Evolutionary conservation across 2,329 filamentous ascomycete species (phyloP), one percentile per base, ranked within the genome.

Genomic region (Colletotrichum noveboracense): DNA sequence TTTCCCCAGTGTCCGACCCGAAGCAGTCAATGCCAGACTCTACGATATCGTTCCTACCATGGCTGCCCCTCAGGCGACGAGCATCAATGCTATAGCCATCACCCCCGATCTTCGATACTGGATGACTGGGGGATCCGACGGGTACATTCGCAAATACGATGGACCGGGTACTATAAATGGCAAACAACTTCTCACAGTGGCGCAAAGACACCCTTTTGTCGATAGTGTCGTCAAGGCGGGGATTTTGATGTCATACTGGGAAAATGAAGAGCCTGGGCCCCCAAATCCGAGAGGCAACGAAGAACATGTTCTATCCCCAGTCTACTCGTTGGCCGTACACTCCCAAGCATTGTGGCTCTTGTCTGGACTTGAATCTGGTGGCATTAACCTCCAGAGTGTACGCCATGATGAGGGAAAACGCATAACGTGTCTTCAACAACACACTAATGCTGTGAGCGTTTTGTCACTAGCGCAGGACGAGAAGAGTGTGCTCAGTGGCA

Each of bases 1-100:
- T 8, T 77, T 70, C 34, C 77, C 78, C 6, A 88, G 87, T 66
- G 89, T 96, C n/a, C 92, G 94, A 1, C 89, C 93, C 13, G 96
- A 98, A 81, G 94, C 93, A n/a, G 87, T 98, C 66, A 93, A 90
- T 2, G 96, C 97, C 16, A 87, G 89, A 55, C 91, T 94, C 3
- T 99, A 98, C 87, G 97, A 99, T 83, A 98, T 99, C 76, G 94
- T 98, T 2, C 97, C 97, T 3, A 98, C 97, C 26, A 98, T 98
- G 86, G 97, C 97, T 3, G 97, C 97, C 5, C 97, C 97, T 1
- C 96, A 98, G 83, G 94, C 95, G 77, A 99, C 97, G 5, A 98
- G 96, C 69, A 95, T 99, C 85, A 99, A 99, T 82, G 94, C 96
- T 12, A 91, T 99, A 74, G 93, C 96, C 28, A 93, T 97, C 36